Conservation (phyloP, 2,329 filamentous ascomycete species). For the Aspergillus melleus region DNA sequence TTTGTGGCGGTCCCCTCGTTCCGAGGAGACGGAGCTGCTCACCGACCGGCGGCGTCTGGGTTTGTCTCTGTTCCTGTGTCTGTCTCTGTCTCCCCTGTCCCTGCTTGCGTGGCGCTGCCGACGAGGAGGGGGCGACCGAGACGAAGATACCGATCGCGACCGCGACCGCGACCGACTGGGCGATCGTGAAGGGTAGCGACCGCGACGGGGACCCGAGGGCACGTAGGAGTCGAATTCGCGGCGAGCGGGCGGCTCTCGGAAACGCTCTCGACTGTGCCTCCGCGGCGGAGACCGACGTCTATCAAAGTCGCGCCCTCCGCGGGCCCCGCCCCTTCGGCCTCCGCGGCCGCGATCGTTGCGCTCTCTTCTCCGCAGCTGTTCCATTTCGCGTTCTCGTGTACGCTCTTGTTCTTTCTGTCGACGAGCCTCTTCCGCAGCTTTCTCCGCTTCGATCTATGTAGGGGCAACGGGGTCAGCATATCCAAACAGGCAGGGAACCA, state of each 20-base stretch:
- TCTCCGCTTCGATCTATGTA: constrained; percentile 74
- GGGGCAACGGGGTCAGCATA: constrained; percentile 11
- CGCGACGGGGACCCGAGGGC: constrained; percentile 46
- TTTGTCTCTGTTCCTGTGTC: constrained; percentile 15
- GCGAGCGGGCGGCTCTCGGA: constrained; percentile 47
- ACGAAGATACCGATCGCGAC: constrained; percentile 33
- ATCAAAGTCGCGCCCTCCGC: constrained; percentile 46
- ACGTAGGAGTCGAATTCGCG: constrained; percentile 60
- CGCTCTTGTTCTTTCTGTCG: constrained; percentile 70
- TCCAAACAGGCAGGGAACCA: background rate
- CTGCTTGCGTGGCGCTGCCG: constrained; percentile 27
- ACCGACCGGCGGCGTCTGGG: constrained; percentile 34
- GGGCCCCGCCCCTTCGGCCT: constrained; percentile 37
- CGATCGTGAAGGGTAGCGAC: constrained; percentile 39
- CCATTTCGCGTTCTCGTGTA: constrained; percentile 69
- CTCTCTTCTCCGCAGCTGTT: constrained; percentile 62
- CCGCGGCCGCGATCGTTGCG: constrained; percentile 41
- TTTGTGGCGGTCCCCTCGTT: constrained; percentile 33
- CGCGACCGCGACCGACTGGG: constrained; percentile 31
- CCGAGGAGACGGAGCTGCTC: constrained; percentile 43
- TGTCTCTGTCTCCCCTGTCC: constrained; percentile 4
- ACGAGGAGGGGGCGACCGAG: constrained; percentile 33
- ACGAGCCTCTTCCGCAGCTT: constrained; percentile 72
- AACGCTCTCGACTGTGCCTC: constrained; percentile 48
- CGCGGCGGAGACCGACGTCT: constrained; percentile 55